Evolutionary conservation across 2,329 filamentous ascomycete species (phyloP).

Genomic region (Bimuria novae-zelandiae): DNA sequence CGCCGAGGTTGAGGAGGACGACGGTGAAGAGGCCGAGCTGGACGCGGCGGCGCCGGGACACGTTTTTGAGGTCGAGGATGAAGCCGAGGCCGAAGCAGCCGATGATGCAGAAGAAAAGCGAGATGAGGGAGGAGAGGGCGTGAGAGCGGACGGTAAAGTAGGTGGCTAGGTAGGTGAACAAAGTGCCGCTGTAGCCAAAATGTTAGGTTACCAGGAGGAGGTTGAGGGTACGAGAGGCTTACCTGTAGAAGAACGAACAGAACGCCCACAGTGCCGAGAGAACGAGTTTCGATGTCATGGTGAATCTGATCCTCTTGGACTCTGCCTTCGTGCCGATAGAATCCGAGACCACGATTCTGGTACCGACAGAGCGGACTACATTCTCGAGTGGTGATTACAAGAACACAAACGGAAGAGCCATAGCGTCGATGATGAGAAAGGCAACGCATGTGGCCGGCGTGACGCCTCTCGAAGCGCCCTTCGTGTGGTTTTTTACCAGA

Average conservation of each 20-base stretch:
- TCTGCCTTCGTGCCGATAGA: constrained; percentile 47
- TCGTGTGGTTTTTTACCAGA: constrained; percentile 33
- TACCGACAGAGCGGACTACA: constrained; percentile 53
- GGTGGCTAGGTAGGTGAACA: constrained; percentile 52
- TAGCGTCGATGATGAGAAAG: constrained; percentile 54
- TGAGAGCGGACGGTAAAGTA: constrained; percentile 53
- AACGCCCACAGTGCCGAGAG: constrained; percentile 50
- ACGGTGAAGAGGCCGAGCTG: constrained; percentile 53
- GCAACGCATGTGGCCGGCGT: constrained; percentile 54
- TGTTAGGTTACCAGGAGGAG: too few species aligned
- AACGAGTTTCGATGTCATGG: constrained; percentile 45
- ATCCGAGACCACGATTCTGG: constrained; percentile 49
- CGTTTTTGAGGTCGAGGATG: constrained; percentile 69
- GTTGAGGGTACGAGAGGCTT: too few species aligned
- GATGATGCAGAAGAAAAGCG: constrained; percentile 57
- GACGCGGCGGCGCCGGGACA: constrained; percentile 58
- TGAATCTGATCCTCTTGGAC: constrained; percentile 48
- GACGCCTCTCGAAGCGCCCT: constrained; percentile 43
- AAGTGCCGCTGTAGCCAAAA: constrained; percentile 49
- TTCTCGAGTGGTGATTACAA: constrained; percentile 53
- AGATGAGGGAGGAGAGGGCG: constrained; percentile 52
- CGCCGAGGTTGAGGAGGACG: constrained; percentile 53
- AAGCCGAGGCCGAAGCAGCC: constrained; percentile 57
- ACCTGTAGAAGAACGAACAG: constrained; percentile 57
- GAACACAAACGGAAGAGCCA: constrained; percentile 54